Conservation (phyloP, 164 flowering plant species). For the Vitis labrusca region DNA sequence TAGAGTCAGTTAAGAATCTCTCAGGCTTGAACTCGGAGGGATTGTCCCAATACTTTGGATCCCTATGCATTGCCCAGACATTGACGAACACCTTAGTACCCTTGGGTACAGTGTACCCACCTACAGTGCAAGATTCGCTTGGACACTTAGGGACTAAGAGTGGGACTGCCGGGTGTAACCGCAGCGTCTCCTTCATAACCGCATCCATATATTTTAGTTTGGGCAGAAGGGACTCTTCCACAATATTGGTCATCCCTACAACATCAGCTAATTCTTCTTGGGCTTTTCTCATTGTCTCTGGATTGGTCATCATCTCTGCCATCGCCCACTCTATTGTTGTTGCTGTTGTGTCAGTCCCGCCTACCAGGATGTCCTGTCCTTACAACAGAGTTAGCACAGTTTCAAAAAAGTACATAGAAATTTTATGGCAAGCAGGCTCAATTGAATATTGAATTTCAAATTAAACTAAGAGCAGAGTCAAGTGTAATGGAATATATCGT, state of each 20-base stretch:
- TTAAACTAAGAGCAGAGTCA: no score
- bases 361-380: conserved; percentile 8
- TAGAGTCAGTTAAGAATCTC: no score
- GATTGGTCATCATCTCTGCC: conserved; percentile 13
- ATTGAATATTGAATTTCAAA: no score
- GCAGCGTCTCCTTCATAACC: conserved; percentile 7
- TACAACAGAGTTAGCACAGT: no score
- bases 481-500: no score
- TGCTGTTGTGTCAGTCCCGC: conserved; percentile 12
- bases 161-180: conserved; percentile 12
- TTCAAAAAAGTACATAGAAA: no score
- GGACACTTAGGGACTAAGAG: conserved; percentile 6
- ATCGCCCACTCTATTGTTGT: conserved; percentile 13
- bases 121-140: conserved; percentile 5
- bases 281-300: neutral
- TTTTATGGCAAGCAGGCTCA: no score
- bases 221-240: conserved; percentile 9
- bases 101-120: conserved; percentile 16
- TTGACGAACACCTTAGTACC: conserved; percentile 9
- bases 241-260: conserved; percentile 2
- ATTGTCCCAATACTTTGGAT: no score
- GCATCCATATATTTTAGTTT: conserved; percentile 4
- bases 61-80: no score
- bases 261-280: conserved; percentile 7
- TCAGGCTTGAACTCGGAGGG: no score